Evolutionary conservation across 495 filamentous ascomycete species (phyloP).

Genomic region (Astrocystis sublimbata): DNA sequence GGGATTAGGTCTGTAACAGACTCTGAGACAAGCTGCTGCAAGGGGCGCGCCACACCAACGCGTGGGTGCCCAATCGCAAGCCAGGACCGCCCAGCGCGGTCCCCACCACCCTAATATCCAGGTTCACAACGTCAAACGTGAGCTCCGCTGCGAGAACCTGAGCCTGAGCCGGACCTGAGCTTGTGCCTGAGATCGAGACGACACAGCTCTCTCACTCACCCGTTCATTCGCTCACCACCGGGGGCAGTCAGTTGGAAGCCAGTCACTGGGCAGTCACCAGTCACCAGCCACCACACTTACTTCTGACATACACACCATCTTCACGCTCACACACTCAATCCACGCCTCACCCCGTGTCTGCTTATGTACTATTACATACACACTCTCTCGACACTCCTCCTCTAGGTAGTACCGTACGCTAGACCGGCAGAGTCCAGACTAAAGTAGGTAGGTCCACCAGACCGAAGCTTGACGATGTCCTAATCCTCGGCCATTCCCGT

Average conservation of each 20-base stretch:
- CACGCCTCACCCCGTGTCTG: no score
- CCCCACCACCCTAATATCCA: constrained; percentile 19
- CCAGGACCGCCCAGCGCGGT: background rate
- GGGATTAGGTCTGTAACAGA: constrained; percentile 21
- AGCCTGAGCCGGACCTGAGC: no score
- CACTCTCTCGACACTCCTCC: background rate
- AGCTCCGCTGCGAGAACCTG: no score
- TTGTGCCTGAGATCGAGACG: constrained; percentile 8
- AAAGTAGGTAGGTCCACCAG: background rate
- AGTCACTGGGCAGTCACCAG: no score
- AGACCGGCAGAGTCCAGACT: no score
- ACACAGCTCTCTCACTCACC: background rate
- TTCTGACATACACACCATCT: background rate
- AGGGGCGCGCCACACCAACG: constrained; percentile 14
- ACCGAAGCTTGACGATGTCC: background rate
- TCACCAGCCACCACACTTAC: no score
- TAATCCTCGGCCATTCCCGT: background rate
- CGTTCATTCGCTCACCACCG: background rate
- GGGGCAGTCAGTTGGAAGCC: no score
- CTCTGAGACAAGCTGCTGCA: constrained; percentile 23
- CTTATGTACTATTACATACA: no score
- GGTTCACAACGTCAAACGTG: constrained; percentile 22
- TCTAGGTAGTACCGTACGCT: no score
- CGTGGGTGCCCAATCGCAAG: background rate
- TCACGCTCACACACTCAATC: background rate